These are phyloP conservation scores for Obelidium mucronatum DNA, from an alignment of 192 early-diverging fungal genomes.

Conservation along the genomic window DNA sequence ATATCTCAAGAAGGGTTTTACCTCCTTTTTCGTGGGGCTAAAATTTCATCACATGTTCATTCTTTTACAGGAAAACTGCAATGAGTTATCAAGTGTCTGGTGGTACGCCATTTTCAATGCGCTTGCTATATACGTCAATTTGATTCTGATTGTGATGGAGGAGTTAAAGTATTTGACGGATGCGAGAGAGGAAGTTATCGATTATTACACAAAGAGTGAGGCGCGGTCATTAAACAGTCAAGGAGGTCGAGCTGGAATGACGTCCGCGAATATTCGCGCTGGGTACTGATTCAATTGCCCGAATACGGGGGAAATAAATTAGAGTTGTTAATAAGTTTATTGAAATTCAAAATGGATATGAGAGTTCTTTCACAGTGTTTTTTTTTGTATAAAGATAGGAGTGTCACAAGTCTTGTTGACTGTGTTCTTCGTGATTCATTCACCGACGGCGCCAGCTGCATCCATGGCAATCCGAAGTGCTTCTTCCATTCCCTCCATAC, in stretches of 20 bases:
- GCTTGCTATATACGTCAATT: neutral
- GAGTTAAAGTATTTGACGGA: neutral
- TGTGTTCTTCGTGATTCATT: no score
- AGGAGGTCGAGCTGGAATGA: no score
- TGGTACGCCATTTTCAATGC: conserved; percentile 20
- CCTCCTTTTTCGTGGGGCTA: neutral
- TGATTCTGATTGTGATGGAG: neutral
- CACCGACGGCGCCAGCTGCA: conserved; percentile 5
- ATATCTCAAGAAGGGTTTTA: neutral
- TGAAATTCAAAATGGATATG: no score
- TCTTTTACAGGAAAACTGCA: neutral
- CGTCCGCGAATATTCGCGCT: no score
- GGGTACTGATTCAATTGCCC: no score
- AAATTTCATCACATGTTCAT: neutral
- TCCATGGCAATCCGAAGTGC: conserved; percentile 23
- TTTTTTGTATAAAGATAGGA: no score
- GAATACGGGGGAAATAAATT: no score
- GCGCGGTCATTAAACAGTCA: no score
- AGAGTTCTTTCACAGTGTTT: no score
- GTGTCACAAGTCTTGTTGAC: no score
- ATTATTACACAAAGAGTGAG: neutral
- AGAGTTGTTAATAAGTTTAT: no score
- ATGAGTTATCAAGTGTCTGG: conserved; percentile 12
- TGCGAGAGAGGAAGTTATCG: neutral
- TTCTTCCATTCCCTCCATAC: conserved; percentile 31